phyloP scores from a whole-genome alignment of 495 filamentous ascomycete species.

The Rusavskia elegans region DNA sequence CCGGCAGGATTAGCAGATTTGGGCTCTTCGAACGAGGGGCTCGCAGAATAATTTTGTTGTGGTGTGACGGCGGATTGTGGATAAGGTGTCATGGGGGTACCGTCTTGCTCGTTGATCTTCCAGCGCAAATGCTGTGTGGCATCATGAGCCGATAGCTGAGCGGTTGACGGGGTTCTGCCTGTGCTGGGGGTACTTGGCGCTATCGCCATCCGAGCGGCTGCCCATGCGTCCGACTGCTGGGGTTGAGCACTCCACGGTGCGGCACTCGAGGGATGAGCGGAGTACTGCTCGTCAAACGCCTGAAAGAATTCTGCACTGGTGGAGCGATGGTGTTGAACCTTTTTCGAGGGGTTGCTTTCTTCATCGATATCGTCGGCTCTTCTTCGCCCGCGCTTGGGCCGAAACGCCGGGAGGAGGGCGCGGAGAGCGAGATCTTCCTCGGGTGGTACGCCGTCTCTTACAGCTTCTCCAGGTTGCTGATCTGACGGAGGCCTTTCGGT shows the following conservation, averaged over 20 bases:
- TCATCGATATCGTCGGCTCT: constrained; percentile 63
- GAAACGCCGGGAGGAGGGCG: constrained; percentile 75
- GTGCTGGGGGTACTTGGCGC: constrained; percentile 12
- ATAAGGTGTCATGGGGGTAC: constrained; percentile 50
- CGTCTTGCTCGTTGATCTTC: constrained; percentile 23
- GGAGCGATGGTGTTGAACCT: constrained; percentile 54
- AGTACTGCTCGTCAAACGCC: constrained; percentile 31
- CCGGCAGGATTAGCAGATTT: constrained; percentile 44
- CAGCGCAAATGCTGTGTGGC: constrained; percentile 24
- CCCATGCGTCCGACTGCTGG: constrained; percentile 38
- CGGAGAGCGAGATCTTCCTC: constrained; percentile 90
- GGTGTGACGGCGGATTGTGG: constrained; percentile 73
- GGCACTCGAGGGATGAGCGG: constrained; percentile 39
- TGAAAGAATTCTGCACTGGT: constrained; percentile 39
- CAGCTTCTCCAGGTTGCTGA: constrained; percentile 45
- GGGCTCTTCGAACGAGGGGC: constrained; percentile 39
- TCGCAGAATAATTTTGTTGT: constrained; percentile 31
- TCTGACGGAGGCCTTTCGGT: constrained; percentile 55
- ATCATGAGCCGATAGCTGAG: constrained; percentile 10
- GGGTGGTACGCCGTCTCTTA: constrained; percentile 70
- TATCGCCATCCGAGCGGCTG: constrained; percentile 23
- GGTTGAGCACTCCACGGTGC: constrained; percentile 46
- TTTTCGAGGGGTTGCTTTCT: constrained; percentile 39
- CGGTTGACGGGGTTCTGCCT: constrained; percentile 5
- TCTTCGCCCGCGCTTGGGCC: constrained; percentile 76